Conservation (phyloP, 2,329 filamentous ascomycete genomes). For the Fusarium penzigii region DNA sequence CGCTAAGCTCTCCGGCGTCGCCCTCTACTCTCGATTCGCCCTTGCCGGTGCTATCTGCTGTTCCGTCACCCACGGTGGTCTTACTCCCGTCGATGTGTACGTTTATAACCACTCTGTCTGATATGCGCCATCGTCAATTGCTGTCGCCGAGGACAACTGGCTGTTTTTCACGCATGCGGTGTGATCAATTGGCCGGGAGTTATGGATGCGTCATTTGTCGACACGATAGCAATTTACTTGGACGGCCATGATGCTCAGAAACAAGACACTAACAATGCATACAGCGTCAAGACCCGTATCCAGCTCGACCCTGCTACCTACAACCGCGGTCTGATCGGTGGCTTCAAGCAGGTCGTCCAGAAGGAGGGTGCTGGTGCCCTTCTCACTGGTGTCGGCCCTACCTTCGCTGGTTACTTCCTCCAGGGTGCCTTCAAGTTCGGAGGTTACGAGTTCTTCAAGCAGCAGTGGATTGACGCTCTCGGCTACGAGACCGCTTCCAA, state of each 20-base stretch:
- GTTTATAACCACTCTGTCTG: constrained; percentile 42
- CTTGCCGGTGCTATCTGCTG: constrained; percentile 98
- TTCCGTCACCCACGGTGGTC: constrained; percentile 92
- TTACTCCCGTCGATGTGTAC: constrained; percentile 99
- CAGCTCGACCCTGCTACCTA: constrained; percentile 89
- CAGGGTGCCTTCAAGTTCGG: constrained; percentile 93
- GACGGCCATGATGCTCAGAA: not conserved
- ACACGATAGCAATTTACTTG: not conserved
- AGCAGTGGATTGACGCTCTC: constrained; percentile 79
- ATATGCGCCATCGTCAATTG: constrained; percentile 18
- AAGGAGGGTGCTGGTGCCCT: constrained; percentile 86
- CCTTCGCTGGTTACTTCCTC: constrained; percentile 88
- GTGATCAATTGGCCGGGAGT: not conserved
- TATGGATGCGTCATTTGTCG: too few relatives aligned
- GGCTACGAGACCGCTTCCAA: constrained; percentile 76
- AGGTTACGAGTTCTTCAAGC: constrained; percentile 96
- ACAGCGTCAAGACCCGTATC: constrained; percentile 91
- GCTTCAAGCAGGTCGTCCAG: constrained; percentile 81
- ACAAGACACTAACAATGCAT: constrained; percentile 24
- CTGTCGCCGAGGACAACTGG: not conserved
- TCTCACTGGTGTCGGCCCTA: constrained; percentile 82
- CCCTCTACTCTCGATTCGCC: constrained; percentile 93
- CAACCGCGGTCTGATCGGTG: constrained; percentile 84
- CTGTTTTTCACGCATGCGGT: too few relatives aligned
- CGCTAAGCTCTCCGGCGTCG: constrained; percentile 51